Evolutionary conservation across 257 asterid genomes (phyloP).

Genomic region (Rhazya stricta): DNA sequence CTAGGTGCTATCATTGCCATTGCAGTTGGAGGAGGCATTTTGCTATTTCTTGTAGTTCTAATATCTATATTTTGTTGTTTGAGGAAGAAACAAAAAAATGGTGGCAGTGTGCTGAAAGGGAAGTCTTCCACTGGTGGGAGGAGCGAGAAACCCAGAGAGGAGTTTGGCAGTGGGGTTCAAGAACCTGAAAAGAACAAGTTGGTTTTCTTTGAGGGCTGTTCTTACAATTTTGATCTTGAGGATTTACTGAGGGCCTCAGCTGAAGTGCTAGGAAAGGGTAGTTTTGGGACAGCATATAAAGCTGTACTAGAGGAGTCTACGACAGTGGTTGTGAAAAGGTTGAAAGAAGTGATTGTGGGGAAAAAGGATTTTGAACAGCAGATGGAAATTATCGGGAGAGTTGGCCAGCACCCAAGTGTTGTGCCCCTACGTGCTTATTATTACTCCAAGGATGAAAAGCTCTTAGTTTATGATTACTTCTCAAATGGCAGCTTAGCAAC

Average conservation of each 20-base stretch:
- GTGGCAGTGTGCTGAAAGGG: conserved; percentile 43
- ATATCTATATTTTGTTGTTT: conserved; percentile 44
- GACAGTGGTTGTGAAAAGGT: conserved; percentile 84
- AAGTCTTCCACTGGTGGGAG: conserved; percentile 61
- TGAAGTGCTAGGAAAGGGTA: conserved; percentile 89
- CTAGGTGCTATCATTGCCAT: conserved; percentile 65
- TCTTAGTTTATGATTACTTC: conserved; percentile 74
- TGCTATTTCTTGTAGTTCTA: conserved; percentile 49
- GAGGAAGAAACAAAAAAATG: conserved; percentile 41
- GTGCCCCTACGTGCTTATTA: conserved; percentile 90
- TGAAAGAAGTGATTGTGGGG: conserved; percentile 87
- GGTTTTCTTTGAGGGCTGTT: conserved; percentile 86
- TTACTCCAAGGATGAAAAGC: conserved; percentile 97
- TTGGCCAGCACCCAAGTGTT: conserved; percentile 68
- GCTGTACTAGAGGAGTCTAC: conserved; percentile 91
- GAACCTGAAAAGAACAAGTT: conserved; percentile 81
- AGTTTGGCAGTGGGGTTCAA: conserved; percentile 91
- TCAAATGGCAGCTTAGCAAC: conserved; percentile 69
- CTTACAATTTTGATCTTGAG: conserved; percentile 88
- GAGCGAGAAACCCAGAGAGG: conserved; percentile 76
- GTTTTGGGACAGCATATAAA: conserved; percentile 90
- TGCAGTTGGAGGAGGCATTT: conserved; percentile 67
- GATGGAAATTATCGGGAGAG: conserved; percentile 78
- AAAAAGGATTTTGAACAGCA: conserved; percentile 94
- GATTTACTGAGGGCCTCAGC: conserved; percentile 94